Evolutionary conservation across 306 rosid species (phyloP), one percentile per base, ranked within the genome.

Genomic region (Dryas octopetala): DNA sequence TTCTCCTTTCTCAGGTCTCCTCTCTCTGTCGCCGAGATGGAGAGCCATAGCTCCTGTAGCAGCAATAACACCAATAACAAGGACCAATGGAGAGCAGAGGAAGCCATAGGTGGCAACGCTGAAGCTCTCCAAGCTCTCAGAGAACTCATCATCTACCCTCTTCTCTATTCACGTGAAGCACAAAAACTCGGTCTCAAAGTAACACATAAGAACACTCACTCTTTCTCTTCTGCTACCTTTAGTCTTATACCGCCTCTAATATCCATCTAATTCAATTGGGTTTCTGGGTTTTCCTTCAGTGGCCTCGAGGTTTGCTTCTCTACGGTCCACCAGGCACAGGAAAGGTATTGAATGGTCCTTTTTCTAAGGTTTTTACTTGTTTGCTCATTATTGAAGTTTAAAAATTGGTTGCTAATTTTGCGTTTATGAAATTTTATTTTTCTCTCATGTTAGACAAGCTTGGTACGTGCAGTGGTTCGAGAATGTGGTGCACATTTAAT

Each of bases 261-360:
- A 28, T 5, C 9, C 5, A 12, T 9, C 5, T 13, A 7, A 12
- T 12, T 43, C 16, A 1, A 11, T 76, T 52, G 58, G 15, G n/a
- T 58, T 53, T 74, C 63, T 66, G 68, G 76, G 61, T 10, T 83
- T 83, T 75, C 26, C 74, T 80, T 72, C 88, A 91, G 97, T 94
- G 94, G 94, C 91, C 95, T 7, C 85, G 94, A 46, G 97, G 98
- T 50, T 82, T 94, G 83, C 87, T 91, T 52, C 80, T 94, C 65
- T 87, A 94, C 11, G 98, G 98, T 65, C 96, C 97, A 78, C 98
- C 96, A 8, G 91, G 98, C 76, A 91, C 96, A 1, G 97, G 98
- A 76, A 94, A 94, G 96, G 98, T 93, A 73, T 40, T 16, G 11
- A 69, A 19, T 66, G 53, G 10, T 50, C 4, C 2, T 59, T 67